Evolutionary conservation across 2,329 filamentous ascomycete genomes (phyloP).

Genomic region (Leptographium flavum): DNA sequence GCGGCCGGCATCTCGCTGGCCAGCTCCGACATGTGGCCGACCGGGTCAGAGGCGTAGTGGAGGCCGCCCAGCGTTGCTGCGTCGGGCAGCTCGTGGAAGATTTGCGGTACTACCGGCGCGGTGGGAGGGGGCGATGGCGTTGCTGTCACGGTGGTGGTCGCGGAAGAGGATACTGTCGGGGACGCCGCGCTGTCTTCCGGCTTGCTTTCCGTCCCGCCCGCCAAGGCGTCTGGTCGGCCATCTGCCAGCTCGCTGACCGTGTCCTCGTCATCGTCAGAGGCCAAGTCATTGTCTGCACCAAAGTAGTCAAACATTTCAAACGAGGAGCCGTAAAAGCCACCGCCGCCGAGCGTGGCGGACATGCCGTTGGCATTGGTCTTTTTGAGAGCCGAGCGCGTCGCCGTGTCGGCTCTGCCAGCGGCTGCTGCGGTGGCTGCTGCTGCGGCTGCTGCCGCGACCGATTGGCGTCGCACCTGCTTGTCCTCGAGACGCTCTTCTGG

Average conservation of each 20-base stretch:
- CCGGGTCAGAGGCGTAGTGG: conserved; percentile 20
- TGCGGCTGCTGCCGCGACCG: conserved; percentile 1
- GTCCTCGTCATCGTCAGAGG: conserved; percentile 25
- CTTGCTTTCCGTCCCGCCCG: not conserved
- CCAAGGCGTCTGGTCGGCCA: not conserved
- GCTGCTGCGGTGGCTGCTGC: not conserved
- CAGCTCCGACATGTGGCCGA: conserved; percentile 33
- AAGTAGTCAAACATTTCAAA: conserved; percentile 40
- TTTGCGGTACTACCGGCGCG: conserved; percentile 8
- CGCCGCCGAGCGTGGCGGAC: conserved; percentile 19
- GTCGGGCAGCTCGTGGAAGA: conserved; percentile 17
- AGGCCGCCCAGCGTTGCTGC: conserved; percentile 8
- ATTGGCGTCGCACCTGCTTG: conserved; percentile 26
- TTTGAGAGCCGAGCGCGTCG: conserved; percentile 8
- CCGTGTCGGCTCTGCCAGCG: not conserved
- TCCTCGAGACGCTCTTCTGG: conserved; percentile 39
- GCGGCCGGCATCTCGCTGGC: conserved; percentile 26
- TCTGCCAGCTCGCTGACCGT: not conserved
- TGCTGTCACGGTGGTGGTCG: not conserved
- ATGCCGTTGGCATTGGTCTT: conserved; percentile 13
- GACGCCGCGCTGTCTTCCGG: no score
- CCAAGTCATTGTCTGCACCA: conserved; percentile 30
- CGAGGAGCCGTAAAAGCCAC: conserved; percentile 16
- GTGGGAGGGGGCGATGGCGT: conserved; percentile 14
- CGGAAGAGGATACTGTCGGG: no score